phyloP scores from a whole-genome alignment of 1,139 yeast genomes.

The Candida labiduridarum region DNA sequence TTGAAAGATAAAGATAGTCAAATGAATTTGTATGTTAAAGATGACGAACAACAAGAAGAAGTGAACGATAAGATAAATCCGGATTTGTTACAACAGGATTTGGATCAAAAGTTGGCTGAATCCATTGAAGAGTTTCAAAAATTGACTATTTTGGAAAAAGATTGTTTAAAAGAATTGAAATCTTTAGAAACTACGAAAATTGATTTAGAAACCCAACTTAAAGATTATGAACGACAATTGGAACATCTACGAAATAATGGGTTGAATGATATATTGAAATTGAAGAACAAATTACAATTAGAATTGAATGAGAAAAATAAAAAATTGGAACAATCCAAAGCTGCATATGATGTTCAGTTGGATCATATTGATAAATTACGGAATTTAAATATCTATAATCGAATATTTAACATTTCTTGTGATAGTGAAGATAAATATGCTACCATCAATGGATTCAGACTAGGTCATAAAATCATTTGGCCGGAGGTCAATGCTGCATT shows the following conservation, averaged over 20 bases:
- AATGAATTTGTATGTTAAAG: conserved; percentile 12
- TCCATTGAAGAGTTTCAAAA: conserved; percentile 45
- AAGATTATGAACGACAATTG: conserved; percentile 41
- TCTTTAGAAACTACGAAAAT: conserved; percentile 45
- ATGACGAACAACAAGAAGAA: conserved; percentile 3
- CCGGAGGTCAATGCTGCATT: conserved; percentile 90
- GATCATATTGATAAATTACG: conserved; percentile 70
- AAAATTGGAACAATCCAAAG: conserved; percentile 62
- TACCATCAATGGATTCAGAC: conserved; percentile 79
- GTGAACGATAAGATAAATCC: conserved; percentile 12
- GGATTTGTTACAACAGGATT: conserved; percentile 19
- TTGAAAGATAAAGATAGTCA: conserved; percentile 52
- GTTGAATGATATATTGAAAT: conserved; percentile 45
- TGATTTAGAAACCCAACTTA: conserved; percentile 42
- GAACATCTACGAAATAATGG: conserved; percentile 37
- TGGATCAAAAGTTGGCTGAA: conserved; percentile 40
- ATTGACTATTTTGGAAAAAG: conserved; percentile 33
- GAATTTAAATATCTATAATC: conserved; percentile 77
- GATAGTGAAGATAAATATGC: conserved; percentile 73
- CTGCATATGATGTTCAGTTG: conserved; percentile 62
- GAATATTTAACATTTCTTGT: conserved; percentile 78
- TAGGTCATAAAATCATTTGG: conserved; percentile 83
- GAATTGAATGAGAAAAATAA: conserved; percentile 49
- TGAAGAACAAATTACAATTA: conserved; percentile 55
- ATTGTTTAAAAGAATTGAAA: conserved; percentile 45